These are phyloP conservation scores for Nadsonia fulvescens DNA, from an alignment of 805 yeast species.

Conservation along the genomic window DNA sequence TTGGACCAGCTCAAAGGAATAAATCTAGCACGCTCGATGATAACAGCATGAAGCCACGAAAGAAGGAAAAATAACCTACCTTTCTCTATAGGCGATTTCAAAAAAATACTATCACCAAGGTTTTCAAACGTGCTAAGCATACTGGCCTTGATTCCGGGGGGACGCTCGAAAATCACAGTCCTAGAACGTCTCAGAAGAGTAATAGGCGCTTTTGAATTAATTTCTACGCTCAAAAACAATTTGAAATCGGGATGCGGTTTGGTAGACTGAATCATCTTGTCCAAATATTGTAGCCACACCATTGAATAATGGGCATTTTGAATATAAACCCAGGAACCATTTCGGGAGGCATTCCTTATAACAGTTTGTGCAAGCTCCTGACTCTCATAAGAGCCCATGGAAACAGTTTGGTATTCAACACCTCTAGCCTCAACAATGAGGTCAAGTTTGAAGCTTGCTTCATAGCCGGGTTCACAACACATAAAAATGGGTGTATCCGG, in stretches of 20 bases:
- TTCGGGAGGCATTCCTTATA: slow-evolving; percentile 26
- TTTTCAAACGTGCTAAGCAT: slow-evolving; percentile 24
- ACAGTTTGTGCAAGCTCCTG: slow-evolving; percentile 35
- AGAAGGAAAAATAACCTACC: slow-evolving; percentile 33
- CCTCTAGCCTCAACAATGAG: slow-evolving; percentile 22
- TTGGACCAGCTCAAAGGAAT: slow-evolving; percentile 46
- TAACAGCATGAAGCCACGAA: slow-evolving; percentile 52
- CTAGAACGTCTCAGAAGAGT: slow-evolving; percentile 37
- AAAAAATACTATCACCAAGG: slow-evolving; percentile 8
- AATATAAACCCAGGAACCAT: slow-evolving; percentile 53
- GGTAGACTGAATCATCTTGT: slow-evolving; percentile 24
- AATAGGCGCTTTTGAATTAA: slow-evolving; percentile 31
- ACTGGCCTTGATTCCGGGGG: slow-evolving; percentile 37
- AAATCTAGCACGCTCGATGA: slow-evolving; percentile 40
- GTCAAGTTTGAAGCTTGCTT: slow-evolving; percentile 40
- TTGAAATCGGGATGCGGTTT: slow-evolving; percentile 24
- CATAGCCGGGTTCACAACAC: slow-evolving; percentile 44
- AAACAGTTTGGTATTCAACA: slow-evolving; percentile 23
- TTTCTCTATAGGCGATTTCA: slow-evolving; percentile 24
- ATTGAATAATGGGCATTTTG: slow-evolving; percentile 69
- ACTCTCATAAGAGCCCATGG: slow-evolving; percentile 67
- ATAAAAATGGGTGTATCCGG: slow-evolving; percentile 27
- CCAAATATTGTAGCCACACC: slow-evolving; percentile 40
- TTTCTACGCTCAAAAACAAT: slow-evolving; percentile 47
- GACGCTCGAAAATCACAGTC: slow-evolving; percentile 41